These are phyloP conservation scores for Friedmanniomyces simplex DNA, from an alignment of 495 filamentous ascomycete species.

Conservation along the genomic window DNA sequence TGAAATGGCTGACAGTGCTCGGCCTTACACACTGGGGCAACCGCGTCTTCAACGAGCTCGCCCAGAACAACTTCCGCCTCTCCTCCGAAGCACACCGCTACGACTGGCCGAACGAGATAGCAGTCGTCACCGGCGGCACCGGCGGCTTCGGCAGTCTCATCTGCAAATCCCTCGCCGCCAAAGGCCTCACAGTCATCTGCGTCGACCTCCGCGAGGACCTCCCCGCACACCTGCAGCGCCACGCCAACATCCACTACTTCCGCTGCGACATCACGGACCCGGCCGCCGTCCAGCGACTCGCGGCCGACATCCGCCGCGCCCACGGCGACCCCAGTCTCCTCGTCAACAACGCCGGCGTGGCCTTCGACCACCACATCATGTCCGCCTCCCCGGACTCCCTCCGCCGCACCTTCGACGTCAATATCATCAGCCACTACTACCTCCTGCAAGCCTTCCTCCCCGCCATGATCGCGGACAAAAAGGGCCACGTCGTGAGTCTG, in stretches of 20 bases:
- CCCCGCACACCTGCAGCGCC: constrained; percentile 18
- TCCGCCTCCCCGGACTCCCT: constrained; percentile 38
- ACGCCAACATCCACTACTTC: constrained; percentile 34
- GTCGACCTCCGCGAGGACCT: constrained; percentile 38
- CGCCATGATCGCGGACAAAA: constrained; percentile 47
- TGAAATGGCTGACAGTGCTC: constrained; percentile 28
- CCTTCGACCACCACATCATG: constrained; percentile 38
- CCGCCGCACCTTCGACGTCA: constrained; percentile 46
- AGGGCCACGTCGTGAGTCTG: constrained; percentile 49
- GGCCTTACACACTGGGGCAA: constrained; percentile 36
- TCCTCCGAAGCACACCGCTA: constrained; percentile 30
- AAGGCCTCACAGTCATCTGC: constrained; percentile 42
- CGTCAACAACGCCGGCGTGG: constrained; percentile 54
- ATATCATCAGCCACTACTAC: constrained; percentile 49
- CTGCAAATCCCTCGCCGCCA: constrained; percentile 36
- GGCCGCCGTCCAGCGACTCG: constrained; percentile 35
- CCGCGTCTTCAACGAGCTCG: constrained; percentile 33
- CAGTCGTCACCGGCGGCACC: constrained; percentile 48
- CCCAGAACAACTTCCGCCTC: constrained; percentile 41
- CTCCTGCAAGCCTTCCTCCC: constrained; percentile 52
- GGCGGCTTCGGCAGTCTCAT: constrained; percentile 47
- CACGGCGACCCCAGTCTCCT: constrained; percentile 45
- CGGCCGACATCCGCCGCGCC: constrained; percentile 36
- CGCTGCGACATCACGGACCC: constrained; percentile 46
- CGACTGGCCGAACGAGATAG: constrained; percentile 40